These are phyloP conservation scores for Nakazawaea peltata DNA, from an alignment of 805 yeast genomes.

Conservation along the genomic window DNA sequence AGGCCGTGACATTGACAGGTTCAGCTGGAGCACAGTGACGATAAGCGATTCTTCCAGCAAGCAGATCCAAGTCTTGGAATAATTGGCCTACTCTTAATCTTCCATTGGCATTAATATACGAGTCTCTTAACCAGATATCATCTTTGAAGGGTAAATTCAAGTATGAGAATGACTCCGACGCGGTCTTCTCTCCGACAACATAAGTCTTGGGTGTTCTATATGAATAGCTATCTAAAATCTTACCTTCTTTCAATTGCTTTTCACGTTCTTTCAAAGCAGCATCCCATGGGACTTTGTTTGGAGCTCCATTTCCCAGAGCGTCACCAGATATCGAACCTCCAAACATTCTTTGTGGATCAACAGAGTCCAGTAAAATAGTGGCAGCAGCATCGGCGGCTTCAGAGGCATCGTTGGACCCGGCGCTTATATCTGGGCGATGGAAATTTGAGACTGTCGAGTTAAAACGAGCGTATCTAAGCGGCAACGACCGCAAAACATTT, in stretches of 20 bases:
- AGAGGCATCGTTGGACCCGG: slow-evolving; percentile 41
- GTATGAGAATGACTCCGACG: slow-evolving; percentile 69
- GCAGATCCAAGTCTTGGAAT: slow-evolving; percentile 88
- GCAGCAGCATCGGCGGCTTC: slow-evolving; percentile 71
- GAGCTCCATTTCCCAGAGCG: slow-evolving; percentile 15
- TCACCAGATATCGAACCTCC: slow-evolving; percentile 17
- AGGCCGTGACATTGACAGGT: slow-evolving; percentile 93
- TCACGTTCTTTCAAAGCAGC: slow-evolving; percentile 73
- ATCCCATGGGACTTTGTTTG: slow-evolving; percentile 69
- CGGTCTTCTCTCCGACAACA: slow-evolving; percentile 61
- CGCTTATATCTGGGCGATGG: slow-evolving; percentile 14
- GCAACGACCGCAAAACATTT: background rate
- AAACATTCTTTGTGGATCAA: slow-evolving; percentile 40
- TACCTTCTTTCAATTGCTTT: slow-evolving; percentile 66
- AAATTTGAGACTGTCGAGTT: slow-evolving; percentile 10
- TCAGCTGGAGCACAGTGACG: slow-evolving; percentile 92
- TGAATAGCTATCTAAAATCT: slow-evolving; percentile 59
- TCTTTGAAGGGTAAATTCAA: slow-evolving; percentile 75
- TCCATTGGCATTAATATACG: slow-evolving; percentile 87
- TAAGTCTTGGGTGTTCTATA: slow-evolving; percentile 68
- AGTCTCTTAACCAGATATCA: slow-evolving; percentile 75
- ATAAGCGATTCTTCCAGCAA: slow-evolving; percentile 91
- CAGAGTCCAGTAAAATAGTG: slow-evolving; percentile 55
- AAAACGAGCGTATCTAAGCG: background rate
- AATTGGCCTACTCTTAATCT: slow-evolving; percentile 86